Percentiles rank a stretch among this genome's conserved stretches.
These are phyloP conservation scores for Myxozyma nipponensis DNA, from an alignment of 805 yeast genomes.

Conservation along the genomic window DNA sequence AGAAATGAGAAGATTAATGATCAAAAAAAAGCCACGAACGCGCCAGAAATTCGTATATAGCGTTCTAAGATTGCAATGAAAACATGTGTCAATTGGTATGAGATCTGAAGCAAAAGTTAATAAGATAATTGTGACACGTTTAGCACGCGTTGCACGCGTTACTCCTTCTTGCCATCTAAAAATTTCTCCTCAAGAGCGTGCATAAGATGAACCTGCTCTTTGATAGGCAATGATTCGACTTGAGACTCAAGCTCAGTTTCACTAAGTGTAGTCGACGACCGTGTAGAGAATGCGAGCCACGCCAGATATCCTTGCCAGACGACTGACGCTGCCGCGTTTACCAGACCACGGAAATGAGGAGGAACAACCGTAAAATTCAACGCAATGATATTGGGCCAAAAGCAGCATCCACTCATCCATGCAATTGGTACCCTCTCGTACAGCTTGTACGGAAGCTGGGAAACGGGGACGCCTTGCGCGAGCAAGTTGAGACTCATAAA, in stretches of 20 bases:
- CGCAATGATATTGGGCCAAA: constrained; percentile 25
- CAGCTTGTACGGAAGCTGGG: constrained; percentile 6
- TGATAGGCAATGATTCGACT: constrained; percentile 15
- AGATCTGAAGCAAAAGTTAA: neutral
- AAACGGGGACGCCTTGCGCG: constrained; percentile 16
- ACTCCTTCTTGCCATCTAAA: neutral
- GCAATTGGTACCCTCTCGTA: constrained; percentile 24
- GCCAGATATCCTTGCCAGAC: constrained; percentile 27
- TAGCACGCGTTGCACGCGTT: too few species aligned
- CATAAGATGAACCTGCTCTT: constrained; percentile 8
- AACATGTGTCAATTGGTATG: neutral
- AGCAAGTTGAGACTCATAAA: constrained; percentile 20
- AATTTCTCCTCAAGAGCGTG: constrained; percentile 1
- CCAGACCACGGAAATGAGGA: constrained; percentile 27
- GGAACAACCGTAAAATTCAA: constrained; percentile 26
- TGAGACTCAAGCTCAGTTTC: constrained; percentile 8
- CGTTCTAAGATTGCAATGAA: neutral
- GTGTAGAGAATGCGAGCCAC: constrained; percentile 23
- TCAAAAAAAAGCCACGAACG: neutral
- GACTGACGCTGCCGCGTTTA: constrained; percentile 19
- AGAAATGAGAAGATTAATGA: neutral
- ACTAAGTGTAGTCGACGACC: too few species aligned
- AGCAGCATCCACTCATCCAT: constrained; percentile 27
- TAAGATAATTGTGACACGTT: neutral
- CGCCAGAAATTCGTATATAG: too few species aligned